phyloP scores from a whole-genome alignment of 371 early-diverging fungal genomes.

The Mortierella sp. region DNA sequence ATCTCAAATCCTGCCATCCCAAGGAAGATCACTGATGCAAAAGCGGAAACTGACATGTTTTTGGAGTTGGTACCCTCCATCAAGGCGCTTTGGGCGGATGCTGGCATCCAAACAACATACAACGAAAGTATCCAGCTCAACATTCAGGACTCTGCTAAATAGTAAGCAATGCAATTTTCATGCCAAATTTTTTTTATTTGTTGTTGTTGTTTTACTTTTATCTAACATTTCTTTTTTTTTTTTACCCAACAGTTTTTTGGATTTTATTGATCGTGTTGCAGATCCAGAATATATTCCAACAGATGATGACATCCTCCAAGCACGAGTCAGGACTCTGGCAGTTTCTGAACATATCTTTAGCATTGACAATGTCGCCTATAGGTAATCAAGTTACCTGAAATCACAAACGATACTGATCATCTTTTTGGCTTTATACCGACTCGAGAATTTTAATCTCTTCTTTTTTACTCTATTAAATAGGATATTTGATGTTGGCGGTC shows the following conservation, averaged over 20 bases:
- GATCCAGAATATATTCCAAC: slow-evolving; percentile 60
- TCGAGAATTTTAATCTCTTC: background rate
- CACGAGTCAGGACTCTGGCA: slow-evolving; percentile 64
- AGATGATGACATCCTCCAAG: slow-evolving; percentile 64
- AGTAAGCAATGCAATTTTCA: slow-evolving; percentile 46
- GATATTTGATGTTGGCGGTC: slow-evolving; percentile 72
- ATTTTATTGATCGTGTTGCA: slow-evolving; percentile 60
- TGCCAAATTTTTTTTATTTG: background rate
- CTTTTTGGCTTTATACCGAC: background rate
- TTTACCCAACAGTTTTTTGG: slow-evolving; percentile 55
- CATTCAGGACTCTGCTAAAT: slow-evolving; percentile 61
- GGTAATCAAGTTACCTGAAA: slow-evolving; percentile 28
- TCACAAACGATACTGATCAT: background rate
- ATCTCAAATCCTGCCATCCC: slow-evolving; percentile 57
- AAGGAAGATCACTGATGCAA: slow-evolving; percentile 60
- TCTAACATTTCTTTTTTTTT: background rate
- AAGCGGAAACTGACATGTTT: slow-evolving; percentile 55
- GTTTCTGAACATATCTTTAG: slow-evolving; percentile 61
- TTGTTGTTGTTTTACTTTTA: background rate
- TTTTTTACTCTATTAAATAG: slow-evolving; percentile 24
- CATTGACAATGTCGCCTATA: slow-evolving; percentile 59
- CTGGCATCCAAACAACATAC: slow-evolving; percentile 48
- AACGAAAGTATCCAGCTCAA: slow-evolving; percentile 43
- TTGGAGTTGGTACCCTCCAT: slow-evolving; percentile 56
- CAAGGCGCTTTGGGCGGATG: slow-evolving; percentile 59